Evolutionary conservation across 805 yeast species (phyloP), one percentile per base, ranked within the genome.

Genomic region (Saturnispora silvae): DNA sequence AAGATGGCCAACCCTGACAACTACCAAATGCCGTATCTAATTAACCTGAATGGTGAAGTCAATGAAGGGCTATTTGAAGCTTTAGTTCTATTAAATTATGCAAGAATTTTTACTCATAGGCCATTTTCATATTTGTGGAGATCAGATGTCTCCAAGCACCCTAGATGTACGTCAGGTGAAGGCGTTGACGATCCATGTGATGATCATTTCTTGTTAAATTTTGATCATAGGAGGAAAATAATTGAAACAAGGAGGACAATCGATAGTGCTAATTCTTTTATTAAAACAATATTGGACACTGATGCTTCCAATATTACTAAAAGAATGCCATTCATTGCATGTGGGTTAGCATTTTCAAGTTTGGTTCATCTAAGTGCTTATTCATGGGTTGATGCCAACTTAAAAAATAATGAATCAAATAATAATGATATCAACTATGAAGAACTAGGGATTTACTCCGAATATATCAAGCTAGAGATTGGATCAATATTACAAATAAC

Each of bases 61-160:
- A 71, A 71, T 46, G 75, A 71, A 40, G 77, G 76, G 20, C 66
- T 70, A 3, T 73, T 68, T 37, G 75, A 71, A 45, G 62, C 74
- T 1, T 57, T 66, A 8, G 56, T 69, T 38, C 50, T 71, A 50
- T 56, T 65, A 36, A 66, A 65, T 40, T 70, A 70, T 50, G 74
- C 76, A 1, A 68, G 66, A 43, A 68, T 71, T n/a, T 70, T 70
- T 44, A 67, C 70, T 3, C 74, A 70, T 49, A 50, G 76, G 40
- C 77, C 76, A 3, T 61, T 70, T 39, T 69, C 75, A 8, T 68
- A 62, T 47, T 52, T 70, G 3, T 70, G 74, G 74, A 63, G 70
- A 47, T 62, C 68, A 1, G 69, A 65, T 43, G 53, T 63, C 15
- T 66, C 72, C 4, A 61, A 58, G 38, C 60, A 59, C 34, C 59